Conservation (phyloP, 345 rosid species). For the Leavenworthia alabamica region DNA sequence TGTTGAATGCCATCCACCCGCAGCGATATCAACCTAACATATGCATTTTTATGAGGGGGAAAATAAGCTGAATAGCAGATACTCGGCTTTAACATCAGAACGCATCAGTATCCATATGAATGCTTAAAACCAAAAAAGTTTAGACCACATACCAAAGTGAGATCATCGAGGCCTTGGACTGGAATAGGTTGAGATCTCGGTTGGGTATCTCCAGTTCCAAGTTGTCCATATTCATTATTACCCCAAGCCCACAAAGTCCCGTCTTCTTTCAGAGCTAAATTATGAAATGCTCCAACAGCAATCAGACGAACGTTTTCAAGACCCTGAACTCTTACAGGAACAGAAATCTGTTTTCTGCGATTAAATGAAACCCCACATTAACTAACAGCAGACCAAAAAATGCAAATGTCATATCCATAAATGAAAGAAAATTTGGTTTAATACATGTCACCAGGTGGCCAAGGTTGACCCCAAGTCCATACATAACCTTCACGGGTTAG, state of each 20-base stretch:
- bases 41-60: background rate
- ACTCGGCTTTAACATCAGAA: background rate
- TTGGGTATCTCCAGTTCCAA: conserved; percentile 99
- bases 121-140: background rate
- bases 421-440: background rate
- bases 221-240: conserved; percentile 97
- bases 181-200: conserved; percentile 94
- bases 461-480: conserved; percentile 99
- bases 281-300: conserved; percentile 98
- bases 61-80: background rate
- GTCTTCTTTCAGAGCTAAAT: conserved; percentile 91
- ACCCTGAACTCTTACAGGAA: conserved; percentile 97
- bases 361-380: background rate
- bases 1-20: conserved; percentile 99
- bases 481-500: conserved; percentile 86
- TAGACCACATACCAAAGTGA: conserved; percentile 59
- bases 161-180: conserved; percentile 82
- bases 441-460: conserved; percentile 99
- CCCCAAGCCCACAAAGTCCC: conserved; percentile 99
- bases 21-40: conserved; percentile 92
- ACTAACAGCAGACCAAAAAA: conserved; percentile 4
- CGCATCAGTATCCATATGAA: background rate
- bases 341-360: conserved; percentile 88
- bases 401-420: background rate
- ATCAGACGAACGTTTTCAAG: conserved; percentile 81